Percentiles rank a stretch among this genome's conserved stretches.
Evolutionary conservation across 805 yeast genomes (phyloP).

Genomic region (Maudiozyma bulderi): DNA sequence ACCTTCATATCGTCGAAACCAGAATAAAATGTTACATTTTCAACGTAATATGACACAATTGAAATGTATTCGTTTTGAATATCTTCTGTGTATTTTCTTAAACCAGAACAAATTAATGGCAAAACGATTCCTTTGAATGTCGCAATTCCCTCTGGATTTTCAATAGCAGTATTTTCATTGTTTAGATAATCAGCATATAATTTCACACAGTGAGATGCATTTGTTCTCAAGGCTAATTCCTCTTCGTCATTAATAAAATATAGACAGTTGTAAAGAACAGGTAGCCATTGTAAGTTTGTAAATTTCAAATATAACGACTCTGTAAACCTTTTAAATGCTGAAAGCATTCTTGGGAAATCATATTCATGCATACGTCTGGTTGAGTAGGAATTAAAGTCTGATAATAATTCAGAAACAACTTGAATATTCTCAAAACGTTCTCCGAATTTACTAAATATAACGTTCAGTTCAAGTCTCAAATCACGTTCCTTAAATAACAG

Average conservation of each 20-base stretch:
- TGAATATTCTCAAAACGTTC: constrained; percentile 35
- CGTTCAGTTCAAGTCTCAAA: constrained; percentile 54
- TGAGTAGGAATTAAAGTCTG: constrained; percentile 63
- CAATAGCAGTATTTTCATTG: constrained; percentile 16
- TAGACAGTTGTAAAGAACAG: constrained; percentile 58
- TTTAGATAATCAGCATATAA: constrained; percentile 55
- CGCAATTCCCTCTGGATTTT: constrained; percentile 17
- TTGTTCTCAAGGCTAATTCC: constrained; percentile 72
- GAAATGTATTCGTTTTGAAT: constrained; percentile 64
- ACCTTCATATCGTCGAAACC: constrained; percentile 60
- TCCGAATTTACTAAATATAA: constrained; percentile 52
- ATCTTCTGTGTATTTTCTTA: constrained; percentile 50
- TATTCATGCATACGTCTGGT: constrained; percentile 54
- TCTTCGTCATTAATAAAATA: constrained; percentile 66
- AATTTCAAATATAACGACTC: constrained; percentile 41
- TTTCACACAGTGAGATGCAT: constrained; percentile 55
- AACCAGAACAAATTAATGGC: constrained; percentile 58
- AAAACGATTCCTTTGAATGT: constrained; percentile 46
- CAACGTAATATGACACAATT: constrained; percentile 55
- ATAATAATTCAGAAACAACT: constrained; percentile 43
- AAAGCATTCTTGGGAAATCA: constrained; percentile 67
- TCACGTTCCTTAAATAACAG: constrained; percentile 47
- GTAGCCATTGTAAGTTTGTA: constrained; percentile 62
- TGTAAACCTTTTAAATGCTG: constrained; percentile 56
- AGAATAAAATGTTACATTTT: constrained; percentile 33